Base-by-base conservation (phyloP, 768 basidiomycete species). In the Leccinum broughii region DNA sequence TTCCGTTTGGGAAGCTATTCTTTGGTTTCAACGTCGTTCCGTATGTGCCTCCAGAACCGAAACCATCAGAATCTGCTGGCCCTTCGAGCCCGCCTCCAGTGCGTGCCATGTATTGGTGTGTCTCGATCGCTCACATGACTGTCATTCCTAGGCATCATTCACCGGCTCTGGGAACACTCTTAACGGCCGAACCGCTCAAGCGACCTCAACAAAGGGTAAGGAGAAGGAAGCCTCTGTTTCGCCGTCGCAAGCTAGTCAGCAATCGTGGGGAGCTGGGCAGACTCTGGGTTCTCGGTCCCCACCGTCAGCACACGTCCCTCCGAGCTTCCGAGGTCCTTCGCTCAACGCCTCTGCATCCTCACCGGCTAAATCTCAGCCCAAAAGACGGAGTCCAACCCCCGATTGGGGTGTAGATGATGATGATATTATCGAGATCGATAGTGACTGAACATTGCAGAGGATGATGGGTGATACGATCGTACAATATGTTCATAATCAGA, bases 1-100 rank as follows among this genome's bases (percentile, higher is more conserved):
- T 99, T 10, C 95, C 97, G 0, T 89, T 90, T 64, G 97, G 97
- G 13, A 90, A 97, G 65, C 80, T 99, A 20, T 99, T 99, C 80
- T 98, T 99, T 69, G 97, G 97, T 10, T 99, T 89, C 77, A 90
- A 91, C 61, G 83, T 92, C 58, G 77, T 84, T 2, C 80, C 89
- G 1, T 92, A 92, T 70, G 79, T 76, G 3, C 85, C 85, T 7
- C 82, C 86, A 5, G 70, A 77, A 49, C 65, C 61, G 4, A 59
- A 59, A n/a, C 15, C 71, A 35, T 59, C 77, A 32, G 61, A 34
- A 15, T 58, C 70, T 63, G 54, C 78, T 51, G 39, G 74, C 68
- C 62, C 73, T 54, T 64, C 71, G 20, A 66, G 66, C 55, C 59
- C 71, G 28, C 59, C 76, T 32, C 59, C 76, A 22, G 68, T 78